These are phyloP conservation scores for Tetrapisispora iriomotensis DNA, from an alignment of 805 yeast species.

Conservation along the genomic window DNA sequence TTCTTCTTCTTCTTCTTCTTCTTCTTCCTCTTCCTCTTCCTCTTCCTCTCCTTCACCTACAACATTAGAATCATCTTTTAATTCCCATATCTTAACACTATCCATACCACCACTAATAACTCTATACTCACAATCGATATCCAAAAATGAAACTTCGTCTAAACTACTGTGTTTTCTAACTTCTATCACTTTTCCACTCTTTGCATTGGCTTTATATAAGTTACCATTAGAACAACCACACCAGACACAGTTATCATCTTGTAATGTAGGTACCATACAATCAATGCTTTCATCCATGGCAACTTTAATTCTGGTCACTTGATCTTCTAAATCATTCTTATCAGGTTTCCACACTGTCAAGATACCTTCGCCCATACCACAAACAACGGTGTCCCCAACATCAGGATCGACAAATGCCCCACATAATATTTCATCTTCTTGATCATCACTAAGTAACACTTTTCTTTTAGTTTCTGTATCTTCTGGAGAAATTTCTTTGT, in stretches of 20 bases:
- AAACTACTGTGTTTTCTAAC: constrained; percentile 52
- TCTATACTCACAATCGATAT: constrained; percentile 72
- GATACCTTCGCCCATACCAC: constrained; percentile 88
- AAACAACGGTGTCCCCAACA: constrained; percentile 53
- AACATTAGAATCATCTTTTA: constrained; percentile 9
- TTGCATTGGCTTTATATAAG: constrained; percentile 56
- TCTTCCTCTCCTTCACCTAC: not conserved
- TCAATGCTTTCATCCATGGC: constrained; percentile 66
- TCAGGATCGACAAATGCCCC: constrained; percentile 59
- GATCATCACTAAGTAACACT: constrained; percentile 66
- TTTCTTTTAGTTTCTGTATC: constrained; percentile 34
- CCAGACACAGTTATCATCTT: constrained; percentile 49
- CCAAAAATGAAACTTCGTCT: constrained; percentile 72
- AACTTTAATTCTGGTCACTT: constrained; percentile 64
- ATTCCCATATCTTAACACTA: constrained; percentile 71
- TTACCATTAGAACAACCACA: constrained; percentile 74
- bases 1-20: not conserved
- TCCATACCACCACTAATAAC: constrained; percentile 81
- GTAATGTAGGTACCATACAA: constrained; percentile 43
- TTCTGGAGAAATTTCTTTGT: constrained; percentile 11
- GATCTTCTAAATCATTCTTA: constrained; percentile 63
- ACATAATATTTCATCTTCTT: constrained; percentile 83
- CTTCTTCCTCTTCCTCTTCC: not conserved
- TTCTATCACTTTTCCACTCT: constrained; percentile 53
- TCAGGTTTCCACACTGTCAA: constrained; percentile 77